Base-by-base conservation (phyloP, 306 rosid species). In the Oxytropis ochrocephala region DNA sequence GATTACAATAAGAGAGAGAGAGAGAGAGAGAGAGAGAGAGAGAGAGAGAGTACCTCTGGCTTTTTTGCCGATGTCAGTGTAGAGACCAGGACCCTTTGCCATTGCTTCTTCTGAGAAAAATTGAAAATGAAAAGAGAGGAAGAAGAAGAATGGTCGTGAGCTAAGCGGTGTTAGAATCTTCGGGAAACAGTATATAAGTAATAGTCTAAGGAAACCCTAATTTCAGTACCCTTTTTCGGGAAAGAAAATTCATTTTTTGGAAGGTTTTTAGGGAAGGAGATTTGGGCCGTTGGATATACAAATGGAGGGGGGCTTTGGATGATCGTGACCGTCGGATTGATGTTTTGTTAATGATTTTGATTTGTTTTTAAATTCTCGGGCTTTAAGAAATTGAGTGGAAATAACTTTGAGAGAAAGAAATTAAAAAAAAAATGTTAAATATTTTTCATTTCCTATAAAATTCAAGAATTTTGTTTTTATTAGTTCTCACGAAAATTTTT, bases 41-140 rank as follows among this genome's bases (percentile, higher is more conserved):
- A 33, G 4, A 55, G 50, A 64, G 16, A 71, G 44, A 47, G 56
- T 58, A 91, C 95, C 98, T 88, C 96, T 83, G 77, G 97, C 87
- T 74, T 79, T 86, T 65, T 88, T 93, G 83, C 97, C 97, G 71
- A 93, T 88, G 60, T 93, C 97, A 56, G 90, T 33, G 94, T 90
- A 93, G 57, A 93, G 98, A 21, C 97, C 97, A 8, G 98, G 98
- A 80, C 98, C 98, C 80, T 87, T 89, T 33, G 76, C 79, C 98
- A 93, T 93, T 67, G 67, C 44, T 78, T 55, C 43, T 18, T n/a
- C 33, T 9, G 12, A 41, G 54, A 79, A 74, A 75, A 39, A 3
- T 46, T 56, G 63, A 38, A 38, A 38, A 7, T 38, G 63, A 33
- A 74, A 69, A 73, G 36, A 3, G 58, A 8, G 47, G 52, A 60